Evolutionary conservation across 441 rosid species (phyloP).

Genomic region (Populus trichocarpa): DNA sequence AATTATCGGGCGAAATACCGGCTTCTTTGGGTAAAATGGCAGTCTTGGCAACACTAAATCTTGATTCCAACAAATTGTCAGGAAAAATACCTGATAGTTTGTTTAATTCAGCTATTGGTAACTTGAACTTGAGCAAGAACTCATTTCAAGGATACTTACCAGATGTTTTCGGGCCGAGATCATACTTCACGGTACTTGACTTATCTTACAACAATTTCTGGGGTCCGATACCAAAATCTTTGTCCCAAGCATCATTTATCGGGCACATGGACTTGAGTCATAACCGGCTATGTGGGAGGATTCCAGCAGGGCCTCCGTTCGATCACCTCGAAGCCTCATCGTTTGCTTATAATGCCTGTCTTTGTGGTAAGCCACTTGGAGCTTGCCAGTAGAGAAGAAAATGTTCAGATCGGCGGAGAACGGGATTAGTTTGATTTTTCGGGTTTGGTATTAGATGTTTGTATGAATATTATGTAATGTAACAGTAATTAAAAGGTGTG

Average conservation of each 20-base stretch:
- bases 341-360: slow-evolving; percentile 64
- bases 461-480: neutral
- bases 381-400: slow-evolving; percentile 29
- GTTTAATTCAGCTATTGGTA: slow-evolving; percentile 56
- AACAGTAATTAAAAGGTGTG: neutral
- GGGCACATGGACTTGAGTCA: slow-evolving; percentile 86
- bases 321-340: slow-evolving; percentile 82
- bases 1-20: slow-evolving; percentile 59
- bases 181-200: slow-evolving; percentile 74
- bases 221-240: slow-evolving; percentile 58
- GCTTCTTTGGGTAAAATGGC: slow-evolving; percentile 71
- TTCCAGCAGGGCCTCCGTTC: slow-evolving; percentile 71
- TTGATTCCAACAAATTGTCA: slow-evolving; percentile 60
- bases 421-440: neutral
- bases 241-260: slow-evolving; percentile 54
- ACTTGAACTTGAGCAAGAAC: slow-evolving; percentile 67
- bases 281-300: slow-evolving; percentile 76
- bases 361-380: slow-evolving; percentile 71
- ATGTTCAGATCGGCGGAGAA: neutral
- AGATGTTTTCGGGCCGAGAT: slow-evolving; percentile 61
- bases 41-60: slow-evolving; percentile 68
- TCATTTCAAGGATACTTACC: slow-evolving; percentile 52
- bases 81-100: slow-evolving; percentile 54
- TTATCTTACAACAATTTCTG: slow-evolving; percentile 55
- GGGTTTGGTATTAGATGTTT: neutral